Evolutionary conservation across 805 yeast species (phyloP).

Genomic region (Yamadazyma akitaensis): DNA sequence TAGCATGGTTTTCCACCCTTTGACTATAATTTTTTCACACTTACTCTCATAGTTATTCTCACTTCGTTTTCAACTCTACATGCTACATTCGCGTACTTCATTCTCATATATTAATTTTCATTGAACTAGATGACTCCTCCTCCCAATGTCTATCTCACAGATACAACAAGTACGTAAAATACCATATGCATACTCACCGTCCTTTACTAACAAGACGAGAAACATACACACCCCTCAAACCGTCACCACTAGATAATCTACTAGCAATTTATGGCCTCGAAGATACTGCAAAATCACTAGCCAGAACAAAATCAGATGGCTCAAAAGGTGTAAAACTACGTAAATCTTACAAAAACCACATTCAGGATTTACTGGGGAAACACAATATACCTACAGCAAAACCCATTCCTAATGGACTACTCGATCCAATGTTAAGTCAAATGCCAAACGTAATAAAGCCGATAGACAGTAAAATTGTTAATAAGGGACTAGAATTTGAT

Average conservation of each 20-base stretch:
- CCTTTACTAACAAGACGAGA: slow-evolving; percentile 8
- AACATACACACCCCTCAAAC: slow-evolving; percentile 40
- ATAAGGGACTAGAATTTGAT: slow-evolving; percentile 54
- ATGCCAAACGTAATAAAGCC: slow-evolving; percentile 46
- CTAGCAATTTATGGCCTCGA: slow-evolving; percentile 65
- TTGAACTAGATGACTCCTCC: neutral
- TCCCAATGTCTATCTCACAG: slow-evolving; percentile 3
- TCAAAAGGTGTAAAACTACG: slow-evolving; percentile 89
- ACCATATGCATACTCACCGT: neutral
- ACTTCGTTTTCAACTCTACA: neutral
- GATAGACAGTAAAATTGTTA: slow-evolving; percentile 49
- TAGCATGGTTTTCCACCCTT: neutral
- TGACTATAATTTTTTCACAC: too few relatives aligned
- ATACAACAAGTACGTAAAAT: slow-evolving; percentile 5
- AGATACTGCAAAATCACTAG: slow-evolving; percentile 71
- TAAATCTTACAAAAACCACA: slow-evolving; percentile 92
- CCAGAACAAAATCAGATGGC: slow-evolving; percentile 84
- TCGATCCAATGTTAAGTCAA: slow-evolving; percentile 36
- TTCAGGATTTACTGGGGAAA: slow-evolving; percentile 80
- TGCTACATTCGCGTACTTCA: neutral
- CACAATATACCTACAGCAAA: slow-evolving; percentile 55
- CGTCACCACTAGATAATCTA: slow-evolving; percentile 73
- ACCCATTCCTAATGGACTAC: slow-evolving; percentile 32
- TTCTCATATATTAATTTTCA: neutral
- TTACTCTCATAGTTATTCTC: neutral